These are phyloP conservation scores for Volvariella volvacea DNA, from an alignment of 1,284 basidiomycete species.

Conservation along the genomic window DNA sequence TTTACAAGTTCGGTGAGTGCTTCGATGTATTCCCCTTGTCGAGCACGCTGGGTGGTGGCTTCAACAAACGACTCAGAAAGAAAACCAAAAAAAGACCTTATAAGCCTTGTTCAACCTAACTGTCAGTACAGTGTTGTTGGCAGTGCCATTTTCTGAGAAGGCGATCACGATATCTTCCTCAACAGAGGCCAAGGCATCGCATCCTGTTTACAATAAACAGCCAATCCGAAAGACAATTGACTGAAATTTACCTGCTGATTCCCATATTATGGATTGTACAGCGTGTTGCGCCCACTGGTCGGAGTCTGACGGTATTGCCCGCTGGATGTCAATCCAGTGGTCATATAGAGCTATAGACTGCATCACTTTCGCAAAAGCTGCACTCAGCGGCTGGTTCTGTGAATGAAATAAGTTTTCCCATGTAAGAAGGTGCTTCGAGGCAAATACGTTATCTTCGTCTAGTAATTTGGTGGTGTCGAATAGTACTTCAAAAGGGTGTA, in stretches of 20 bases:
- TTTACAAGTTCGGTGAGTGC: conserved; percentile 59
- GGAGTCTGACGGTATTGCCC: conserved; percentile 38
- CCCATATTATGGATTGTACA: conserved; percentile 69
- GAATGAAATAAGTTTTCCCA: conserved; percentile 1
- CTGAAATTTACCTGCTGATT: conserved; percentile 45
- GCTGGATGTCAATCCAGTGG: conserved; percentile 56
- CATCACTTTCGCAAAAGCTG: conserved; percentile 59
- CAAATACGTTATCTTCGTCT: conserved; percentile 43
- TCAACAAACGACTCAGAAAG: conserved; percentile 5
- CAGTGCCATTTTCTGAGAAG: conserved; percentile 50
- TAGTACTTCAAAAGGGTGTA: conserved; percentile 70
- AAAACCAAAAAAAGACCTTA: conserved; percentile 32
- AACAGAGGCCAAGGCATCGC: conserved; percentile 51
- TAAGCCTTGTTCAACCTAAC: conserved; percentile 60
- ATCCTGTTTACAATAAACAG: conserved; percentile 38
- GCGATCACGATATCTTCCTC: conserved; percentile 67
- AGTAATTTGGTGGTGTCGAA: conserved; percentile 65
- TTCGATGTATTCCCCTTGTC: conserved; percentile 59
- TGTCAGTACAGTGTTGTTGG: conserved; percentile 55
- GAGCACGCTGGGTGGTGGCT: conserved; percentile 43
- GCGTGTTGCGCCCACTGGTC: conserved; percentile 69
- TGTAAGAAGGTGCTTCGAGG: neutral
- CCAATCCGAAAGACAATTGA: neutral
- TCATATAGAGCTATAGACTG: conserved; percentile 67
- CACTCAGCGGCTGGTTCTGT: conserved; percentile 68